Percentiles rank a stretch among this genome's conserved stretches.
Evolutionary conservation across 768 basidiomycete species (phyloP).

Genomic region (Lactifluus pinguis): DNA sequence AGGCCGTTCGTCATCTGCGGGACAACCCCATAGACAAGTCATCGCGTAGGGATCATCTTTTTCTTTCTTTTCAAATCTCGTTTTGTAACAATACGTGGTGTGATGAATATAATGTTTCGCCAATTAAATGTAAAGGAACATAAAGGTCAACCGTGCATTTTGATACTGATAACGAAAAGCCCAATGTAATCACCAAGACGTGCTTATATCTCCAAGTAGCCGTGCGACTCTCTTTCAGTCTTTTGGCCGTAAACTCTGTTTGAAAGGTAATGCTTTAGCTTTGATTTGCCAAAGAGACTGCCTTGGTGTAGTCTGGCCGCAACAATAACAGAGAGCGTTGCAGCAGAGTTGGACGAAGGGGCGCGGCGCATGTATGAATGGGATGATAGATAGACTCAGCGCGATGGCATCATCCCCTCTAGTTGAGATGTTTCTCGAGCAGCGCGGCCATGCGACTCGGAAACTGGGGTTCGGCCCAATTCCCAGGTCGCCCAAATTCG

Average conservation of each 20-base stretch:
- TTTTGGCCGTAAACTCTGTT: background rate
- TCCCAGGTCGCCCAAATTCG: background rate
- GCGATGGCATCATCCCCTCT: background rate
- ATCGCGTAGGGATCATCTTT: background rate
- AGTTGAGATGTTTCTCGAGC: slow-evolving; percentile 12
- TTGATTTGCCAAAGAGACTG: background rate
- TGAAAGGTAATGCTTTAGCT: background rate
- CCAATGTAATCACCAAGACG: background rate
- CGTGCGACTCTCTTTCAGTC: background rate
- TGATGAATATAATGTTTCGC: background rate
- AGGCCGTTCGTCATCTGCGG: background rate
- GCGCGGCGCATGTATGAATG: background rate
- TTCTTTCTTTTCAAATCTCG: background rate
- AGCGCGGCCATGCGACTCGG: slow-evolving; percentile 4
- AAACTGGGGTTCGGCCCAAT: background rate
- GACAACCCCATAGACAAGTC: background rate
- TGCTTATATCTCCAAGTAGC: background rate
- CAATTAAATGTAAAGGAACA: background rate
- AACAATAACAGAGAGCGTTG: background rate
- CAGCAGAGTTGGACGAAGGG: background rate
- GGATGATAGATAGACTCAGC: background rate
- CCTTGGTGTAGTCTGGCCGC: background rate
- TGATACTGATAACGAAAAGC: background rate
- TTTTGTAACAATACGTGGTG: background rate
- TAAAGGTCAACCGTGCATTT: background rate